phyloP scores from a whole-genome alignment of 306 rosid species.

The Cajanus cajan region DNA sequence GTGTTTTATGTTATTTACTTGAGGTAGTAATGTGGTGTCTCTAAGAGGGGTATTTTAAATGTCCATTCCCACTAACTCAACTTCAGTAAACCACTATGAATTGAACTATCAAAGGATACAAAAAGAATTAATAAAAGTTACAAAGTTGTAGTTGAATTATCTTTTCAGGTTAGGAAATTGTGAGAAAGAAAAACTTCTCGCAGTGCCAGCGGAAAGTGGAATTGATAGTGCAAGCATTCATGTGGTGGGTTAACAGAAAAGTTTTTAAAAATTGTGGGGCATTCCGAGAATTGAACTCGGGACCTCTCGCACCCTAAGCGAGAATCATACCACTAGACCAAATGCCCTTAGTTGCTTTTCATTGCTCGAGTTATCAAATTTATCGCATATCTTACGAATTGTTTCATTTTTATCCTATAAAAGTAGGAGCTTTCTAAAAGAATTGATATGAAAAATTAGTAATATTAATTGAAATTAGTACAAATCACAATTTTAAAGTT shows the following conservation, averaged over 20 bases:
- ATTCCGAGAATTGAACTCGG: slow-evolving; percentile 75
- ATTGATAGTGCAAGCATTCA: background rate
- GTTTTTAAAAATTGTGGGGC: slow-evolving; percentile 37
- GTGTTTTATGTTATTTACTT: slow-evolving; percentile 6
- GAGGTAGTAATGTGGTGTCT: background rate
- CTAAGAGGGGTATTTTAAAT: background rate
- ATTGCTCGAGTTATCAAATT: too few species aligned
- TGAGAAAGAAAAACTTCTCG: background rate
- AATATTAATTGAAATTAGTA: background rate
- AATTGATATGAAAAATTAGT: background rate
- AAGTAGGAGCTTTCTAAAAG: background rate
- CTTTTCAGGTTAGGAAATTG: background rate
- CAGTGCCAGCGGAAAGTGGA: background rate
- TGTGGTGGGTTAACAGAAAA: background rate
- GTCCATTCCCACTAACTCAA: background rate
- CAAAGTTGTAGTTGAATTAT: background rate
- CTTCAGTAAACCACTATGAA: background rate
- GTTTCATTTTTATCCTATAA: too few species aligned
- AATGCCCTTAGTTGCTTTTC: background rate
- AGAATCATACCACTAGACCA: slow-evolving; percentile 68
- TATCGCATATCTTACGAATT: too few species aligned
- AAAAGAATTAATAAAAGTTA: background rate
- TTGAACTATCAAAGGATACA: background rate
- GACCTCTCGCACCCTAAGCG: slow-evolving; percentile 79
- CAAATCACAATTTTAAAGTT: background rate